phyloP scores from a whole-genome alignment of 805 yeast genomes.

The Maudiozyma turicensis region DNA sequence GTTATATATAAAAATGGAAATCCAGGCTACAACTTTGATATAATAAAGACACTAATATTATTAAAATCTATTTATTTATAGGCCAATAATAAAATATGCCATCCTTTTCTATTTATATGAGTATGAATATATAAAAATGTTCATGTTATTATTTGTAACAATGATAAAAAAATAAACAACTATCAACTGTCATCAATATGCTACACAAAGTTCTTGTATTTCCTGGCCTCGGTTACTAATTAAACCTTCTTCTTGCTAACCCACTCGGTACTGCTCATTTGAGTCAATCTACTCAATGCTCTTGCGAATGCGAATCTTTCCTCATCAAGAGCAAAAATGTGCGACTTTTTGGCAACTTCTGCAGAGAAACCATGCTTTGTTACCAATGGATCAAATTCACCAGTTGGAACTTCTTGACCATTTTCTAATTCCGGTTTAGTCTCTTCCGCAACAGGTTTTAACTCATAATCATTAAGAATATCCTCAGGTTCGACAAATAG shows the following conservation, averaged over 20 bases:
- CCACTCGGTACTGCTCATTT: slow-evolving; percentile 94
- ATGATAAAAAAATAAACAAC: too few species aligned
- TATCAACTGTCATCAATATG: not conserved
- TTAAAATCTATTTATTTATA: too few species aligned
- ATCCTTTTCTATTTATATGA: not conserved
- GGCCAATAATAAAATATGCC: too few species aligned
- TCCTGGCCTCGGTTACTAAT: not conserved
- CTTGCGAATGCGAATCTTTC: slow-evolving; percentile 95
- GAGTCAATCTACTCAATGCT: slow-evolving; percentile 81
- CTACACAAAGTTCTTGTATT: not conserved
- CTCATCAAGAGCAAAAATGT: slow-evolving; percentile 81
- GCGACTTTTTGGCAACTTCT: slow-evolving; percentile 60
- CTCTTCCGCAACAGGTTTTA: slow-evolving; percentile 8
- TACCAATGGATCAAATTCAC: slow-evolving; percentile 47
- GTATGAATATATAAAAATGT: not conserved
- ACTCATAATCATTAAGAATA: slow-evolving; percentile 32
- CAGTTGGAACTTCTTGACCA: slow-evolving; percentile 18
- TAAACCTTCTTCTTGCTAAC: slow-evolving; percentile 24
- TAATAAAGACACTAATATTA: too few species aligned
- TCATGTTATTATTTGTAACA: too few species aligned
- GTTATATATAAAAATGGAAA: too few species aligned
- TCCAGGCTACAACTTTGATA: too few species aligned
- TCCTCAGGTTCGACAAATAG: slow-evolving; percentile 78
- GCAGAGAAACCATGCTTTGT: slow-evolving; percentile 70
- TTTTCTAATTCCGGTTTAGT: slow-evolving; percentile 13